Percentiles rank a stretch among this genome's conserved stretches.
These are phyloP conservation scores for Lolium multiflorum DNA, from an alignment of 176 grass and related monocot species.

Conservation along the genomic window DNA sequence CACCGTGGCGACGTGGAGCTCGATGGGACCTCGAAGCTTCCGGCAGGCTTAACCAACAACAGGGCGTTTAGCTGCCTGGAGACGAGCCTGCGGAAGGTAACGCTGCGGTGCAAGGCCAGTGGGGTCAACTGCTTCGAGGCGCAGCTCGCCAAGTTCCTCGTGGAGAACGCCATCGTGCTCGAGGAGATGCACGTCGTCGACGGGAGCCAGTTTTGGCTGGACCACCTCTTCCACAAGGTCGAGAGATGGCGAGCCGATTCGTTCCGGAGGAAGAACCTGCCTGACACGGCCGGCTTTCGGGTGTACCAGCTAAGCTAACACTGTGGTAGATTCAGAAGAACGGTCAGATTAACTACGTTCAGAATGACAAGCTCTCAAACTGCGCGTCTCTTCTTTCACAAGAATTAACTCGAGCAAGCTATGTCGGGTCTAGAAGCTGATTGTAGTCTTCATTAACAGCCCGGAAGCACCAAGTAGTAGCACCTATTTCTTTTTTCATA, in stretches of 20 bases:
- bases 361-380: too few species aligned
- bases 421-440: too few species aligned
- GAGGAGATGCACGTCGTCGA: not conserved
- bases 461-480: too few species aligned
- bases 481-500: too few species aligned
- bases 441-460: too few species aligned
- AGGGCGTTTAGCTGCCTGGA: not conserved
- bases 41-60: not conserved
- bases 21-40: not conserved
- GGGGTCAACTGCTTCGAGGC: not conserved
- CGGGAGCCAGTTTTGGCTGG: not conserved
- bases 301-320: not conserved
- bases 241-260: not conserved
- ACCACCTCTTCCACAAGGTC: not conserved
- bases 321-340: too few species aligned
- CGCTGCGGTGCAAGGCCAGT: not conserved
- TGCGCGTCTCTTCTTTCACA: too few species aligned
- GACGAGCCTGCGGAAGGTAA: conserved; percentile 9
- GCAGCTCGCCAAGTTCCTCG: conserved; percentile 24
- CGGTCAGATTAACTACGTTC: too few species aligned
- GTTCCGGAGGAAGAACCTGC: not conserved
- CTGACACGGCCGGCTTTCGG: not conserved
- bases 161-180: not conserved
- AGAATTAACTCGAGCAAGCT: too few species aligned
- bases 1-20: not conserved